Conservation (phyloP, 257 asterid species). For the Nicotiana attenuata region DNA sequence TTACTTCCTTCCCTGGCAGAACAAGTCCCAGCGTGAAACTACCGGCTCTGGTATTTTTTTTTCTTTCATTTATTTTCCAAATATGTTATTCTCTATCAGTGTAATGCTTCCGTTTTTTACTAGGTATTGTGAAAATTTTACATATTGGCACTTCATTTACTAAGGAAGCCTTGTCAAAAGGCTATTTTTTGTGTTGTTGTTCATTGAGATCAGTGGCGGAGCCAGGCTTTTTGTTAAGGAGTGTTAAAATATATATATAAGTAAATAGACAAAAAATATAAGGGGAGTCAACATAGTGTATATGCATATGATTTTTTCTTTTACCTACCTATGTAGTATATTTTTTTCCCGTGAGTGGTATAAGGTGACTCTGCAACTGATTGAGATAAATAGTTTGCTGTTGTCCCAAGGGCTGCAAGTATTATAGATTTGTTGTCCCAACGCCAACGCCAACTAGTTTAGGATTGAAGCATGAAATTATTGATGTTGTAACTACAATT, state of each 20-base stretch:
- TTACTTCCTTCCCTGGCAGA: constrained; percentile 92
- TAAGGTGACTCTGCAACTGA: too few species aligned
- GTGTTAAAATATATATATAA: too few species aligned
- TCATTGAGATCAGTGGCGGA: background rate
- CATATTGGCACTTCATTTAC: background rate
- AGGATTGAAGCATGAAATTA: background rate
- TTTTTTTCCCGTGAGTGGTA: too few species aligned
- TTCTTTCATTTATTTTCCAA: background rate
- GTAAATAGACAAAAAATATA: too few species aligned
- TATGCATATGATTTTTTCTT: too few species aligned
- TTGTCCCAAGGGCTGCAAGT: background rate
- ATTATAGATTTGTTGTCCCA: background rate
- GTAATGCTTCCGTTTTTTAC: background rate
- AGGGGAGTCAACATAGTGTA: too few species aligned
- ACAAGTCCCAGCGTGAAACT: constrained; percentile 89
- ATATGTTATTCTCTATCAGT: background rate
- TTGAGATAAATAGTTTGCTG: background rate
- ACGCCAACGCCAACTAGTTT: background rate
- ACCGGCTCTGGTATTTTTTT: constrained; percentile 76
- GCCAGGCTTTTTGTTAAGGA: too few species aligned
- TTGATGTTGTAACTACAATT: background rate
- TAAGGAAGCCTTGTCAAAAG: background rate
- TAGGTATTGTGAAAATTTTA: background rate
- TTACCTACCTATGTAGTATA: too few species aligned
- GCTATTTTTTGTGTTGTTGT: background rate